A percentile compares a stretch with the other conserved stretches of the same genome.
Evolutionary conservation across 1,284 basidiomycete species (phyloP).

Genomic region (Chondrostereum purpureum): DNA sequence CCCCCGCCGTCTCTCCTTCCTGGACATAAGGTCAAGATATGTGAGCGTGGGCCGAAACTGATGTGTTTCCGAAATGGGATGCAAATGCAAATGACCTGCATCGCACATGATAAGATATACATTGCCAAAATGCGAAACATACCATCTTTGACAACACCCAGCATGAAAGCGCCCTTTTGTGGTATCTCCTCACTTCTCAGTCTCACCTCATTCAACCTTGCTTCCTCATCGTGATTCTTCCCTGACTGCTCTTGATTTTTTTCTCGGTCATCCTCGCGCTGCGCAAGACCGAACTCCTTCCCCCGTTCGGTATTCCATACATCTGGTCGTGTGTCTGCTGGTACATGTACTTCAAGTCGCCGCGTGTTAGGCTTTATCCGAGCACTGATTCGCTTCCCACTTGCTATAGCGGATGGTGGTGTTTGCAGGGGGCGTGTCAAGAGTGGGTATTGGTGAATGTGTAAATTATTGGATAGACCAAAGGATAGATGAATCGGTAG

Average conservation of each 20-base stretch:
- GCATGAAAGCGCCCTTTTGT: conserved; percentile 58
- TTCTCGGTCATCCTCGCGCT: conserved; percentile 65
- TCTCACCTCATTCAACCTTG: conserved; percentile 59
- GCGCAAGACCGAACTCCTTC: conserved; percentile 55
- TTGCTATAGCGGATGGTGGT: conserved; percentile 63
- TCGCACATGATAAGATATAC: conserved; percentile 9
- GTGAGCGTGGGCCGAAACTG: conserved; percentile 75
- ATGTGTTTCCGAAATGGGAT: conserved; percentile 69
- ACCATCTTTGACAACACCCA: conserved; percentile 71
- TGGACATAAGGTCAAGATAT: conserved; percentile 65
- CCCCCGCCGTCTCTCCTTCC: conserved; percentile 49
- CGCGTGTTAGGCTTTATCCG: conserved; percentile 58
- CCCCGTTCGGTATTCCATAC: conserved; percentile 71
- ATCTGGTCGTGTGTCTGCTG: conserved; percentile 66
- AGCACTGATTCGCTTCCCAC: conserved; percentile 70
- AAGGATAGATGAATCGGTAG: conserved; percentile 69
- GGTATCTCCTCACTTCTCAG: conserved; percentile 65
- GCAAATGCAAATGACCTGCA: conserved; percentile 66
- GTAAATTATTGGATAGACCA: conserved; percentile 51
- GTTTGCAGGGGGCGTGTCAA: conserved; percentile 64
- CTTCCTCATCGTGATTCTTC: conserved; percentile 48
- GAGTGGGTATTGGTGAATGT: conserved; percentile 74
- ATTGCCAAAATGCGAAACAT: conserved; percentile 16
- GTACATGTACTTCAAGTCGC: conserved; percentile 69
- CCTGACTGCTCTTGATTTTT: conserved; percentile 56